These are phyloP conservation scores for Phytophthora capsici DNA, from an alignment of 352 stramenopile species.

Conservation along the genomic window DNA sequence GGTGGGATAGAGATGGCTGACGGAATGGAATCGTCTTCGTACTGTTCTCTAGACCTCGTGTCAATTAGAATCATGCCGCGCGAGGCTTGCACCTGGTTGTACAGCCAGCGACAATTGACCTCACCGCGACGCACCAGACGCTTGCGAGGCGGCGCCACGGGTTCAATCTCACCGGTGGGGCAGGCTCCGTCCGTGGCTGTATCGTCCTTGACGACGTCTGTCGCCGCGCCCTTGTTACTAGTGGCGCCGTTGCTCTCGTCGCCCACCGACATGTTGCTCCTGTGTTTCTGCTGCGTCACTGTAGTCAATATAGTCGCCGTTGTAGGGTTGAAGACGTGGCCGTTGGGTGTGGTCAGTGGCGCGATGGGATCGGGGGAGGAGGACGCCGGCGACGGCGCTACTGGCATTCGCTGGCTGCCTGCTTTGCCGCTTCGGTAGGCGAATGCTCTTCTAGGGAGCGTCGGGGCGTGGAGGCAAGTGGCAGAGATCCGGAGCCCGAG, in stretches of 20 bases:
- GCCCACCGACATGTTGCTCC: conserved; percentile 45
- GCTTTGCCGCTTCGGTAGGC: conserved; percentile 14
- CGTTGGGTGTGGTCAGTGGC: background rate
- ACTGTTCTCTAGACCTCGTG: conserved; percentile 53
- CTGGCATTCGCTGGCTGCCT: conserved; percentile 32
- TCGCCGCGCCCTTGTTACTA: conserved; percentile 11
- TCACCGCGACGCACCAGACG: conserved; percentile 66
- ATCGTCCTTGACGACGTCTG: conserved; percentile 22
- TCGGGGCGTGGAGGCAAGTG: conserved; percentile 16
- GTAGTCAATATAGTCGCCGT: background rate
- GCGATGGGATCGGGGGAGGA: conserved; percentile 6
- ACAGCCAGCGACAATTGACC: conserved; percentile 86
- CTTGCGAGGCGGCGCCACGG: conserved; percentile 37
- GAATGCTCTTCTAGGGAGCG: conserved; percentile 27
- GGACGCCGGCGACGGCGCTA: conserved; percentile 1
- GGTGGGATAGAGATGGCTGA: conserved; percentile 78
- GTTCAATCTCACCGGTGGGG: conserved; percentile 19
- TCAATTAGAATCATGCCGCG: conserved; percentile 84
- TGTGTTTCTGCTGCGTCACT: conserved; percentile 4
- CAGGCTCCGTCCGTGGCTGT: conserved; percentile 6
- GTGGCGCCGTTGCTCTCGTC: conserved; percentile 36
- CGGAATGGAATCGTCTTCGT: conserved; percentile 79
- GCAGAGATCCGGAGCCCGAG: conserved; percentile 36
- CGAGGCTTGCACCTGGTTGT: conserved; percentile 83
- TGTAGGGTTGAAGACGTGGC: background rate